A percentile compares a stretch with the other conserved stretches of the same genome.
Conservation (phyloP, 768 basidiomycete genomes). For the Boletus bicolor region DNA sequence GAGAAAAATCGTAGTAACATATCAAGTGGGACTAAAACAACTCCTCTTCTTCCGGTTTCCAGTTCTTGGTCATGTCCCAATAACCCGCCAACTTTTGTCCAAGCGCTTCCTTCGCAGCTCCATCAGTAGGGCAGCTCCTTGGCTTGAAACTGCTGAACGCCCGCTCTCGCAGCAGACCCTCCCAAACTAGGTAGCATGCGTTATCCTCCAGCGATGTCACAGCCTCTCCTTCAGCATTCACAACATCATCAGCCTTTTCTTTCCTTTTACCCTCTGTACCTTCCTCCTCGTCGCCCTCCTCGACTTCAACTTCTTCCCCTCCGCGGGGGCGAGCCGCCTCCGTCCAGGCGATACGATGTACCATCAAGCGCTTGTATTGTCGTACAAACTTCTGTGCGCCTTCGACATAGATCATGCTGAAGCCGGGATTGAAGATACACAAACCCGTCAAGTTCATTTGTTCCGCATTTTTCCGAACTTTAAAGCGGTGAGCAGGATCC, state of each 20-base stretch:
- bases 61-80: constrained; percentile 95
- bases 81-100: constrained; percentile 84
- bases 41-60: constrained; percentile 80
- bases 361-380: constrained; percentile 84
- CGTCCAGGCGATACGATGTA: constrained; percentile 90
- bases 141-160: constrained; percentile 78
- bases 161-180: constrained; percentile 82
- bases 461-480: constrained; percentile 95
- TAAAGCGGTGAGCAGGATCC: constrained; percentile 94
- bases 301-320: constrained; percentile 66
- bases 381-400: constrained; percentile 83
- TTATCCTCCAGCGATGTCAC: constrained; percentile 73
- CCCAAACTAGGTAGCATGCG: constrained; percentile 89
- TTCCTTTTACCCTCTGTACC: constrained; percentile 30
- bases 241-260: constrained; percentile 33
- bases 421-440: constrained; percentile 86
- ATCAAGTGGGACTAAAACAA: constrained; percentile 41
- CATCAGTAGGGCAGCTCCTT: constrained; percentile 79
- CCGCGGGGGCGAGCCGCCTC: constrained; percentile 81
- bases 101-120: constrained; percentile 79
- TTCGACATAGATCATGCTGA: constrained; percentile 92
- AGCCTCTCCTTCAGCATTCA: constrained; percentile 12
- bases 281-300: constrained; percentile 46
- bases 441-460: constrained; percentile 85
- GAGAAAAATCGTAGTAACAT: neutral